These are phyloP conservation scores for Phytophthora pistaciae DNA, from an alignment of 352 stramenopile species.

Conservation along the genomic window DNA sequence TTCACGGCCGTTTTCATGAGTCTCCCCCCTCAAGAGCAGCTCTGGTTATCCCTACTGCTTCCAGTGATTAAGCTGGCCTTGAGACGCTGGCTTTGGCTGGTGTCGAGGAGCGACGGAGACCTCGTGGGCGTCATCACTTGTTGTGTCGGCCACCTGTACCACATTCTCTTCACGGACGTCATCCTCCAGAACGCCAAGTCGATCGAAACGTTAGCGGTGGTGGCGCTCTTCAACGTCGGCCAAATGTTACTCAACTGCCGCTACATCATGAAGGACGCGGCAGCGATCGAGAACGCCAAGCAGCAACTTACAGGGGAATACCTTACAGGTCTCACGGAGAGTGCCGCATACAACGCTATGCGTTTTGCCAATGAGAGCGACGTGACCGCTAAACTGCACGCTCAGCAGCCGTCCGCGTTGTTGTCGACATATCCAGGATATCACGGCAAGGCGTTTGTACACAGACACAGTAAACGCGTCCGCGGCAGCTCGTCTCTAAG, in stretches of 20 bases:
- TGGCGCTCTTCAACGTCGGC: constrained; percentile 22
- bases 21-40: constrained; percentile 21
- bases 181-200: constrained; percentile 47
- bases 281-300: not conserved
- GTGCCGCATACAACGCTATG: not conserved
- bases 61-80: constrained; percentile 33
- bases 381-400: not conserved
- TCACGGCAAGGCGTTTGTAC: constrained; percentile 2
- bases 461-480: constrained; percentile 2
- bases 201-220: constrained; percentile 19
- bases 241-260: constrained; percentile 18
- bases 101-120: constrained; percentile 26
- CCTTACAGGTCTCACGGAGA: not conserved
- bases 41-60: constrained; percentile 34
- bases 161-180: constrained; percentile 39
- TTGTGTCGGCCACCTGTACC: constrained; percentile 38
- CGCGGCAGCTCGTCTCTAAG: not conserved
- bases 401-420: not conserved
- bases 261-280: constrained; percentile 4
- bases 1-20: constrained; percentile 38
- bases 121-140: constrained; percentile 20
- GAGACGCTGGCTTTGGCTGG: constrained; percentile 19
- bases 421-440: constrained; percentile 9
- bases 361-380: not conserved
- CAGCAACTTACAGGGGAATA: not conserved